phyloP scores from a whole-genome alignment of 2,329 filamentous ascomycete species.

The Ceratocystis papillata region DNA sequence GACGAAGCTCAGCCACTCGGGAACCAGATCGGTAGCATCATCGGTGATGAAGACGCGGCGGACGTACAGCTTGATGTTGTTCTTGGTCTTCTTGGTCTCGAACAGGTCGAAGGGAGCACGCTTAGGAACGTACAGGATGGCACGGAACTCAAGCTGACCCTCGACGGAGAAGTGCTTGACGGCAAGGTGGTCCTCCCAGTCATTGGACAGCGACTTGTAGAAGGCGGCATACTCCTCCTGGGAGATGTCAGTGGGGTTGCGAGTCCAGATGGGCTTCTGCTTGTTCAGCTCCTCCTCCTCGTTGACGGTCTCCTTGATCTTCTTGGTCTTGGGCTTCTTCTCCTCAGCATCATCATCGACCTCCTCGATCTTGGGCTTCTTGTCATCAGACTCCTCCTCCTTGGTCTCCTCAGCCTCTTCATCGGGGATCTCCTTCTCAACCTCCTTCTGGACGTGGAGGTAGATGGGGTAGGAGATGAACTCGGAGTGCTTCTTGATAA shows the following conservation, averaged over 20 bases:
- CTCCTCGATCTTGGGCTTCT: constrained; percentile 95
- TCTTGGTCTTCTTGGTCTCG: constrained; percentile 99
- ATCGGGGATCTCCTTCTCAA: constrained; percentile 95
- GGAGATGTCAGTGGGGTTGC: constrained; percentile 90
- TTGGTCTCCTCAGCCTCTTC: constrained; percentile 65
- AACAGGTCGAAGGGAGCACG: constrained; percentile 98
- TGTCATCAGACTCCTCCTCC: constrained; percentile 60
- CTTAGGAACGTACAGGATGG: constrained; percentile 99
- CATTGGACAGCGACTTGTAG: constrained; percentile 99
- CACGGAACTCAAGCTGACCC: constrained; percentile 99
- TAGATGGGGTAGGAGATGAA: constrained; percentile 99
- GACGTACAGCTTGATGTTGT: constrained; percentile 99
- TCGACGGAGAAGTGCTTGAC: constrained; percentile 99
- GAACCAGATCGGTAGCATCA: constrained; percentile 96
- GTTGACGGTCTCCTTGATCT: constrained; percentile 95
- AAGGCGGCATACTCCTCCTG: constrained; percentile 96
- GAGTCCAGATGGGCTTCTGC: constrained; percentile 99
- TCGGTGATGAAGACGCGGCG: constrained; percentile 99
- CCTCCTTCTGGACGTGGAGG: constrained; percentile 98
- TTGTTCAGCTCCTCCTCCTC: constrained; percentile 99
- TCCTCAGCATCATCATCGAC: constrained; percentile 81
- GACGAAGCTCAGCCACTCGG: constrained; percentile 98
- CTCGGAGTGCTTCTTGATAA: constrained; percentile 99
- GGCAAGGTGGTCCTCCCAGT: constrained; percentile 98
- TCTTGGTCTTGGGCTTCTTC: constrained; percentile 98